Evolutionary conservation across 1,284 basidiomycete species (phyloP).

Genomic region (Microbotryomycetes sp.): DNA sequence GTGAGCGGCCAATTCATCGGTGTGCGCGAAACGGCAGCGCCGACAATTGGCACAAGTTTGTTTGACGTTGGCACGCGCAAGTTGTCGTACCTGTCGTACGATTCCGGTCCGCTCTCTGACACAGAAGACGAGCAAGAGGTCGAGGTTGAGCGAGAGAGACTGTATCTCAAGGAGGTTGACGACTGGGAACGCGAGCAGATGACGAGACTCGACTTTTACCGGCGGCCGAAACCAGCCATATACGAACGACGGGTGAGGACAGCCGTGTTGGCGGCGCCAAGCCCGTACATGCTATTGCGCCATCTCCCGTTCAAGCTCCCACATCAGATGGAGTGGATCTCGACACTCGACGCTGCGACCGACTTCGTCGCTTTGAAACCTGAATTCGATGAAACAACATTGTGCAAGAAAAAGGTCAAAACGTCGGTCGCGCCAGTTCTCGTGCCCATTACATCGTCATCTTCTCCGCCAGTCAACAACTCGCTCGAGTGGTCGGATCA

Average conservation of each 20-base stretch:
- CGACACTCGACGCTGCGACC: no score
- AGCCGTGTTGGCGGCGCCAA: neutral
- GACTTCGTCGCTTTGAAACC: neutral
- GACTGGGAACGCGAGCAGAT: neutral
- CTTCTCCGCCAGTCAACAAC: no score
- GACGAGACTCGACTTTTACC: neutral
- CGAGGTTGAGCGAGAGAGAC: neutral
- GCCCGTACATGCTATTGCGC: neutral
- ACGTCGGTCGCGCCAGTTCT: no score
- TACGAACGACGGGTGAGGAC: neutral
- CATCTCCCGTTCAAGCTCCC: neutral
- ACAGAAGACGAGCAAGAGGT: neutral
- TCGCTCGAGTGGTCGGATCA: neutral
- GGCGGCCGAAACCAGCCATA: neutral
- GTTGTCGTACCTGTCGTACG: neutral
- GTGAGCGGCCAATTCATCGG: neutral
- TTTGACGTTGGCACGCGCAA: neutral
- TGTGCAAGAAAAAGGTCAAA: neutral
- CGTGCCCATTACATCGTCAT: no score
- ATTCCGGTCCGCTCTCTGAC: neutral
- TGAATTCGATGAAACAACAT: neutral
- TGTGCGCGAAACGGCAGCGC: no score
- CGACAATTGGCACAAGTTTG: neutral
- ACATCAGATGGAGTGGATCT: neutral
- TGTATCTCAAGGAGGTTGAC: neutral